Evolutionary conservation across 2,329 filamentous ascomycete genomes (phyloP).

Genomic region (Microcyclospora pomicola): DNA sequence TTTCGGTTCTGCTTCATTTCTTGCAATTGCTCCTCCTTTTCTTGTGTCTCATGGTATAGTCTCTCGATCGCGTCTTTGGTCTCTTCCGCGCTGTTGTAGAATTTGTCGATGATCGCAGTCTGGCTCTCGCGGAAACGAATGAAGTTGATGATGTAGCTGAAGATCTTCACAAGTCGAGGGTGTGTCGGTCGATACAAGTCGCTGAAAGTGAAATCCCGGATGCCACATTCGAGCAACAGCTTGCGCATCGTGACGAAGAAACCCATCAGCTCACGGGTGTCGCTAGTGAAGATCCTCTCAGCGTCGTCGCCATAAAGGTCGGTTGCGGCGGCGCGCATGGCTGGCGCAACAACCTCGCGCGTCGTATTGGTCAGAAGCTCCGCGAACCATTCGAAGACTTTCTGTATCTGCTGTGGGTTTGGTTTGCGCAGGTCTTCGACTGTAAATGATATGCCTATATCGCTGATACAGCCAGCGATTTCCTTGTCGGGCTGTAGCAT

Average conservation of each 20-base stretch:
- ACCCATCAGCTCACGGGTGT: conserved; percentile 88
- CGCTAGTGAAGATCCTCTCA: conserved; percentile 63
- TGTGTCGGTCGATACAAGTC: conserved; percentile 87
- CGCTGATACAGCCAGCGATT: conserved; percentile 92
- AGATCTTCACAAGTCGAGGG: conserved; percentile 81
- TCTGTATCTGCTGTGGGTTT: conserved; percentile 86
- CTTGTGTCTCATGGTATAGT: conserved; percentile 72
- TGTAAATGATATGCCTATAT: conserved; percentile 84
- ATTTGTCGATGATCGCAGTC: conserved; percentile 75
- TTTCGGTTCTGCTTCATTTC: conserved; percentile 70
- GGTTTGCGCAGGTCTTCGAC: conserved; percentile 83
- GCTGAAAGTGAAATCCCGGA: conserved; percentile 84
- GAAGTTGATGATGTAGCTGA: conserved; percentile 98
- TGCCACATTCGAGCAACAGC: conserved; percentile 71
- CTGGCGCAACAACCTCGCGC: conserved; percentile 82
- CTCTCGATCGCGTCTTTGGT: conserved; percentile 80
- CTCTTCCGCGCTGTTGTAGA: conserved; percentile 80
- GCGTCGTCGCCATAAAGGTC: conserved; percentile 72
- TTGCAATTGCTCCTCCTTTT: conserved; percentile 64
- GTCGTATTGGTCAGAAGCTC: conserved; percentile 89
- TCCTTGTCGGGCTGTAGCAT: conserved; percentile 48
- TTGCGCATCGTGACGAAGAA: conserved; percentile 78
- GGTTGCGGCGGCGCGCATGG: conserved; percentile 83
- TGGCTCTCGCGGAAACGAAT: conserved; percentile 92
- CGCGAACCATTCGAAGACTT: conserved; percentile 96